Evolutionary conservation across 192 early-diverging fungal species (phyloP), one percentile per base, ranked within the genome.

Genomic region (Thamnidium elegans): DNA sequence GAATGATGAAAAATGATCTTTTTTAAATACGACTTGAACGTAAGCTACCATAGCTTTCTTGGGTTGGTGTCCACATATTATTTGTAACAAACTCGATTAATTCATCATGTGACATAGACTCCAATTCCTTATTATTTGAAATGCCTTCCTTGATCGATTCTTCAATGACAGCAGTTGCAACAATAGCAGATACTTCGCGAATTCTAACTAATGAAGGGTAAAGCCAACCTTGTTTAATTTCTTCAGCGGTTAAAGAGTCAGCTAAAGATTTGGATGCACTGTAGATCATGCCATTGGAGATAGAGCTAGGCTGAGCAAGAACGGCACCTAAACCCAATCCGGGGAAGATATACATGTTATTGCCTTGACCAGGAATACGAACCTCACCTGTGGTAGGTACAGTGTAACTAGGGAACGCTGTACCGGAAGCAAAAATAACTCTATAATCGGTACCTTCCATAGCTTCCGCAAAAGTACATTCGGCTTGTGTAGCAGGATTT

Each of bases 291-390:
- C 74, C 73, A 72, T 98, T 92, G 46, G 91, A 87, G 63, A 97
- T 90, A 36, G 55, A 58, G 21, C 58, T 66, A 21, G 95, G 85
- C 58, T 86, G 79, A 55, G 91, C 86, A 44, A 96, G 78, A 55
- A 87, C 82, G 44, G 91, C 83, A 54, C 96, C 96, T 17, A 96
- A 81, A 43, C 96, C 96, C 39, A 98, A 86, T 60, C 93, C 93
- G 56, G 96, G 96, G 45, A 96, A 98, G 59, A 96, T 92, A 75
- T 95, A 98, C 89, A 91, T 93, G 82, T 96, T 96, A 79, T 96
- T 94, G 64, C 91, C 94, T 80, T 96, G 92, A 19, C 90, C 92
- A 9, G 93, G 91, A 45, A 89, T 72, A 31, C 75, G 72, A 21
- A 83, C 53, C 54, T 83, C 66, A 11, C 82, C 78, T 8, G 84